These are phyloP conservation scores for Neurospora hispaniola DNA, from an alignment of 495 filamentous ascomycete genomes.

Conservation along the genomic window DNA sequence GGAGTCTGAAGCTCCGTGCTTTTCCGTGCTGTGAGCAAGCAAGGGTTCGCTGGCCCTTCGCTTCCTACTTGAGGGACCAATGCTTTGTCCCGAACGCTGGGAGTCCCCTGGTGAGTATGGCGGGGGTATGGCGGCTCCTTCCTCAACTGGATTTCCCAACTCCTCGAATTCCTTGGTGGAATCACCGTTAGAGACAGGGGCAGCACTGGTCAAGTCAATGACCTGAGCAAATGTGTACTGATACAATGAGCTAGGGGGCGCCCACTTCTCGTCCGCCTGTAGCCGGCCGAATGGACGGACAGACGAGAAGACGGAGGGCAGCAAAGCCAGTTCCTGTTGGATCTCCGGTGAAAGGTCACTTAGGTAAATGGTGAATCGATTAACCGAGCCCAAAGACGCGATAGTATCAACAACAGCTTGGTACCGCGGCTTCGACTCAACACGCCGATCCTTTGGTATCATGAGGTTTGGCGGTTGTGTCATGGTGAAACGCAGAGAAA, in stretches of 20 bases:
- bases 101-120: neutral
- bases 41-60: neutral
- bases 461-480: neutral
- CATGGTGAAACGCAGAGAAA: neutral
- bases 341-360: neutral
- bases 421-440: constrained; percentile 3
- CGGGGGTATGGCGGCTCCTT: neutral
- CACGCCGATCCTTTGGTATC: neutral
- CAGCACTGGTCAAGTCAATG: neutral
- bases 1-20: neutral
- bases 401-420: neutral
- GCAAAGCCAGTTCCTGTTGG: neutral
- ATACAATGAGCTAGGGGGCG: neutral
- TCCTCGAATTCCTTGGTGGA: neutral
- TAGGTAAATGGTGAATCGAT: neutral
- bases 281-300: neutral
- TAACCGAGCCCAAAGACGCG: neutral
- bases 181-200: neutral
- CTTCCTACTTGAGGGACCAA: neutral
- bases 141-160: too few relatives aligned
- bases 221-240: neutral
- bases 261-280: neutral
- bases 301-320: constrained; percentile 1
- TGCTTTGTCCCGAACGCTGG: neutral
- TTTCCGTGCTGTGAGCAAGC: neutral